phyloP scores from a whole-genome alignment of 306 rosid species.

The Mucuna pruriens region DNA sequence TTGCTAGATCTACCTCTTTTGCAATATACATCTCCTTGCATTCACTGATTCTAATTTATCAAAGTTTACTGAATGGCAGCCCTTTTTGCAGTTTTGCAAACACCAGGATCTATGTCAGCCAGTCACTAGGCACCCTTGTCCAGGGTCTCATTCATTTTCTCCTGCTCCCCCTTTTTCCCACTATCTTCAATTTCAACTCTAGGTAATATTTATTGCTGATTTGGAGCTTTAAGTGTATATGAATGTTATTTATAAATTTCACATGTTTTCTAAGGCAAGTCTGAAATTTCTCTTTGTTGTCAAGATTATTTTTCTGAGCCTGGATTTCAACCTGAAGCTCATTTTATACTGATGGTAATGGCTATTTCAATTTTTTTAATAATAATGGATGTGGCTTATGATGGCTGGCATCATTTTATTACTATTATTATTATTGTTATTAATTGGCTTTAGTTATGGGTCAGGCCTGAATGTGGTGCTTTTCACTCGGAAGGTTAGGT shows the following conservation, averaged over 20 bases:
- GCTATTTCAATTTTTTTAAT: neutral
- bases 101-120: conserved; percentile 71
- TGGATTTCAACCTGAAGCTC: neutral
- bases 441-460: neutral
- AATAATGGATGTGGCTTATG: neutral
- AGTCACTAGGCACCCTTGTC: conserved; percentile 71
- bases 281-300: neutral
- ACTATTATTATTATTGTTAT: neutral
- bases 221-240: neutral
- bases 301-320: neutral
- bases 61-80: conserved; percentile 15
- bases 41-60: conserved; percentile 16
- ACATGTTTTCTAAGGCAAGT: neutral
- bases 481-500: neutral
- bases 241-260: neutral
- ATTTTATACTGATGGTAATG: neutral
- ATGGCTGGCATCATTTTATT: neutral
- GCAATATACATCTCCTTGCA: neutral
- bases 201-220: conserved; percentile 52
- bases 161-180: conserved; percentile 78
- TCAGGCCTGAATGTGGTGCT: neutral
- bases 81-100: conserved; percentile 71
- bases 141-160: conserved; percentile 78
- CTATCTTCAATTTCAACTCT: conserved; percentile 58
- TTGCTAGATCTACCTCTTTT: neutral